Conservation (phyloP, 1,284 basidiomycete species). For the Inonotus hispidus region DNA sequence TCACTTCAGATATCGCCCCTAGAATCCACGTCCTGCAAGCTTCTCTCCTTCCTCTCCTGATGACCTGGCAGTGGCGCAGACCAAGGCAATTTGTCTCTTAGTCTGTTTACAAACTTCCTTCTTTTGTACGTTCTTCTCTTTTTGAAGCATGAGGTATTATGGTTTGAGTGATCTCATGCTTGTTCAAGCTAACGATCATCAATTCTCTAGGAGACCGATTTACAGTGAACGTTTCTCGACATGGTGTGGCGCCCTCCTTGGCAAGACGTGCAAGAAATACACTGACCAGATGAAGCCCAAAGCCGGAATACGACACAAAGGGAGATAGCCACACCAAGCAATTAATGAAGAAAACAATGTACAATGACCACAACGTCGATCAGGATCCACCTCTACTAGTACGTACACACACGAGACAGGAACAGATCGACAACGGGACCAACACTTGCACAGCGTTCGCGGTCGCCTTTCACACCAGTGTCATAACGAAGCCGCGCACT, state of each 20-base stretch:
- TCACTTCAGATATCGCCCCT: not conserved
- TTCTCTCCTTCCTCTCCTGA: not conserved
- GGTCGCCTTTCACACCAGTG: not conserved
- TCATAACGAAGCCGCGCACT: not conserved
- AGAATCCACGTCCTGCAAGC: not conserved
- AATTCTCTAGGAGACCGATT: too few species aligned
- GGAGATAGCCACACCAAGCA: too few species aligned
- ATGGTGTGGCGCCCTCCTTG: too few species aligned
- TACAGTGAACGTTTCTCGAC: too few species aligned
- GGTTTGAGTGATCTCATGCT: too few species aligned
- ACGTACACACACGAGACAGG: not conserved
- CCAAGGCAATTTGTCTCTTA: not conserved
- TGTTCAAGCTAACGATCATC: not conserved
- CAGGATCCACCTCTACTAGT: not conserved
- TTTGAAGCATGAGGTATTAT: not conserved
- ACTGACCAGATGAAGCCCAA: too few species aligned
- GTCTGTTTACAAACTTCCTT: not conserved
- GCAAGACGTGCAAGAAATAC: too few species aligned
- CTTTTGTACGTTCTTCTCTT: not conserved
- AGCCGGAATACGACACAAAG: too few species aligned
- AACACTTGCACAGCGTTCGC: not conserved
- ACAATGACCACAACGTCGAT: not conserved
- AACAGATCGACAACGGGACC: not conserved
- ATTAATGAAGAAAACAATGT: too few species aligned
- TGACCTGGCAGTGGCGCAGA: constrained; percentile 3